Conservation (phyloP, 352 stramenopile species). For the Lagenidium sp. region DNA sequence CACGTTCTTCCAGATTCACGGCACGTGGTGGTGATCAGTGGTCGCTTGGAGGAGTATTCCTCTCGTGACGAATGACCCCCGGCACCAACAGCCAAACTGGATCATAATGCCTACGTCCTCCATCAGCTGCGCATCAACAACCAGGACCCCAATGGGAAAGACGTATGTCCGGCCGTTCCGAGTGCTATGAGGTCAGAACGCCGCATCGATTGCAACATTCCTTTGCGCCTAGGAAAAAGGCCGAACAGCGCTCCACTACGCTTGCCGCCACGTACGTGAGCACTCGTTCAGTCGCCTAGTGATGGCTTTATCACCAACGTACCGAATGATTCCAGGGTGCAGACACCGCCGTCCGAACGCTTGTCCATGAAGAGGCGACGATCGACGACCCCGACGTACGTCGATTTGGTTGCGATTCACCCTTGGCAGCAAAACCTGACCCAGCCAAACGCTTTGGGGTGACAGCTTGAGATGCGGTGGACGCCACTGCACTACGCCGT, state of each 20-base stretch:
- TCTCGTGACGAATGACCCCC: too few species aligned
- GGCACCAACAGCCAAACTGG: conserved; percentile 37
- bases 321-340: conserved; percentile 23
- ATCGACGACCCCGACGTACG: conserved; percentile 71
- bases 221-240: conserved; percentile 68
- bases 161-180: conserved; percentile 19
- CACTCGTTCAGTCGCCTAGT: not conserved
- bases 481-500: conserved; percentile 70
- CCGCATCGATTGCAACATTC: not conserved
- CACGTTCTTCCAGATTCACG: conserved; percentile 75
- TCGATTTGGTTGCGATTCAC: too few species aligned
- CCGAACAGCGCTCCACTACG: conserved; percentile 63
- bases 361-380: conserved; percentile 63
- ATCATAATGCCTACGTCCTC: conserved; percentile 54
- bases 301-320: not conserved
- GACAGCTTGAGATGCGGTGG: conserved; percentile 67
- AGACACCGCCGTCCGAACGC: conserved; percentile 33
- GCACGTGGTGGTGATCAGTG: conserved; percentile 18
- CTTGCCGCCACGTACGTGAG: conserved; percentile 45
- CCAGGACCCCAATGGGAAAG: conserved; percentile 68
- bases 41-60: too few species aligned
- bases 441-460: too few species aligned
- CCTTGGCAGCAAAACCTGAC: too few species aligned
- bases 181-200: not conserved
- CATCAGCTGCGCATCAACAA: conserved; percentile 51